phyloP scores from a whole-genome alignment of 495 filamentous ascomycete species.

The Penicillium crystallinum region DNA sequence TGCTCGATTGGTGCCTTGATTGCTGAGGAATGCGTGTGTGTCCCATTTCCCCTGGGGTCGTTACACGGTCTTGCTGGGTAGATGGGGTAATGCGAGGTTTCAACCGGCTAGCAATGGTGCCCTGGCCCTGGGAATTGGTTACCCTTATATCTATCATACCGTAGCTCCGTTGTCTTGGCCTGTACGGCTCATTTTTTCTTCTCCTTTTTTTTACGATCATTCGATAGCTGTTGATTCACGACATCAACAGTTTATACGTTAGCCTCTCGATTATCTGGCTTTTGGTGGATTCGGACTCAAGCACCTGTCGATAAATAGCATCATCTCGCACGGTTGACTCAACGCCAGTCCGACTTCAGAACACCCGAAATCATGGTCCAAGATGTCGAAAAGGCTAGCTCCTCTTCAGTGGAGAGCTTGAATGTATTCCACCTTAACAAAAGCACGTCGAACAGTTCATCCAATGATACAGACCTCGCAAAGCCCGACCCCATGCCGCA shows the following conservation, averaged over 20 bases:
- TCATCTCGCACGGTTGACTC: neutral
- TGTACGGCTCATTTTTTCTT: neutral
- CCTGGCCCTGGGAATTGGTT: neutral
- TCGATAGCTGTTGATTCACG: neutral
- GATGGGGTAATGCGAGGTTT: conserved; percentile 25
- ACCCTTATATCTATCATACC: conserved; percentile 24
- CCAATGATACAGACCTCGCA: conserved; percentile 10
- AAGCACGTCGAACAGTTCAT: conserved; percentile 15
- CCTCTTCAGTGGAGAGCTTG: conserved; percentile 13
- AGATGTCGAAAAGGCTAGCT: conserved; percentile 22
- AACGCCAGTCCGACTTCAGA: neutral
- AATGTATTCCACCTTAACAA: conserved; percentile 17
- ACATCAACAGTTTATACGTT: conserved; percentile 1
- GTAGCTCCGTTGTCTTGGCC: neutral
- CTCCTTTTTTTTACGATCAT: neutral
- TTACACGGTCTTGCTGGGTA: conserved; percentile 13
- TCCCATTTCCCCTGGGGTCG: conserved; percentile 9
- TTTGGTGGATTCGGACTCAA: neutral
- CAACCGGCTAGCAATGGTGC: conserved; percentile 5
- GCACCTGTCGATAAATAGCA: neutral
- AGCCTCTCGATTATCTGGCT: neutral
- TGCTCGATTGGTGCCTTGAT: conserved; percentile 15
- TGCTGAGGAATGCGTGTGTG: conserved; percentile 23
- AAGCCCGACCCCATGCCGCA: conserved; percentile 8
- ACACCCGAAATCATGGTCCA: conserved; percentile 15